phyloP scores from a whole-genome alignment of 2,329 filamentous ascomycete genomes.

The Acrodontium crateriforme region DNA sequence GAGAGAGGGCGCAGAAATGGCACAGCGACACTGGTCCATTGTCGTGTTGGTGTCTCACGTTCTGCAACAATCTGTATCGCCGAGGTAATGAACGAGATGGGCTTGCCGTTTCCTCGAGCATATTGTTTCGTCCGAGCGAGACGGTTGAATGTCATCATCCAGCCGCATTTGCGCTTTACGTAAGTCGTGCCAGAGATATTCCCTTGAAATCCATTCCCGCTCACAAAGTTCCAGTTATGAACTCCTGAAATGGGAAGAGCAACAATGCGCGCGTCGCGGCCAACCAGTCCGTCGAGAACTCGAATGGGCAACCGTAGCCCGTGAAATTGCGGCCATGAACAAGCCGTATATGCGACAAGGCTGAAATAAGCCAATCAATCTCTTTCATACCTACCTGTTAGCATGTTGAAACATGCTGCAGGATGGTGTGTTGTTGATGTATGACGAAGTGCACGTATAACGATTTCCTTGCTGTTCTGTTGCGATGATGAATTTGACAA shows the following conservation, averaged over 20 bases:
- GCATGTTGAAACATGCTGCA: no score
- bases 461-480: no score
- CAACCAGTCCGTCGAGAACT: conserved; percentile 56
- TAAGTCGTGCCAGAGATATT: conserved; percentile 32
- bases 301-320: conserved; percentile 77
- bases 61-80: conserved; percentile 97
- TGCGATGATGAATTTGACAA: no score
- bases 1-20: conserved; percentile 65
- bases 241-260: conserved; percentile 88
- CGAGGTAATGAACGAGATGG: conserved; percentile 80
- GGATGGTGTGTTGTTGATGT: conserved; percentile 2
- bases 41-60: conserved; percentile 85
- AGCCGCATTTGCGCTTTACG: conserved; percentile 86
- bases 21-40: conserved; percentile 85
- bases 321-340: conserved; percentile 93
- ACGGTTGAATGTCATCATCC: conserved; percentile 92
- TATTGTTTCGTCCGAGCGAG: conserved; percentile 94
- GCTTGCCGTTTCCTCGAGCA: conserved; percentile 74
- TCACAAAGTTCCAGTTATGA: conserved; percentile 55
- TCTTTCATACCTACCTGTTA: no score
- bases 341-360: conserved; percentile 75
- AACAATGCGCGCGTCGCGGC: conserved; percentile 45
- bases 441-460: no score
- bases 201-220: no score
- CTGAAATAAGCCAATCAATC: no score